A percentile compares a stretch with the other conserved stretches of the same genome.
Evolutionary conservation across 2,329 filamentous ascomycete species (phyloP).

Genomic region (Botrytis byssoidea): DNA sequence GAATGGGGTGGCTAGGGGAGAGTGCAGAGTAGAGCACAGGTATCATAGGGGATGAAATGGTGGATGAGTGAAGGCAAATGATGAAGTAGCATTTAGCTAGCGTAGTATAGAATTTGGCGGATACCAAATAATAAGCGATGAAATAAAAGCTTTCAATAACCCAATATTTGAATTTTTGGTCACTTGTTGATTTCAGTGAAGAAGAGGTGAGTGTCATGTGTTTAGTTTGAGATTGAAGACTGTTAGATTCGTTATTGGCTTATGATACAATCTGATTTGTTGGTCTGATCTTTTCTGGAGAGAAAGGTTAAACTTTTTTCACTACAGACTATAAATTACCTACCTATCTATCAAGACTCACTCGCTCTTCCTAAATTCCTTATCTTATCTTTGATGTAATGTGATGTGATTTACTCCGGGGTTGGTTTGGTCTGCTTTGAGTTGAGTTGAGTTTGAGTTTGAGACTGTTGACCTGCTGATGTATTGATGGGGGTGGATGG

Average conservation of each 20-base stretch:
- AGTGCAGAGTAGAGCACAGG: background rate
- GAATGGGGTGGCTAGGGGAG: background rate
- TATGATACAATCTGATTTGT: too few species aligned
- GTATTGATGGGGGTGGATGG: too few species aligned
- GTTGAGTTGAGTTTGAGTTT: too few species aligned
- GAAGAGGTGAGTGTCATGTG: background rate
- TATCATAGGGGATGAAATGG: background rate
- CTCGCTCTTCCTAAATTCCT: too few species aligned
- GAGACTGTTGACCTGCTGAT: too few species aligned
- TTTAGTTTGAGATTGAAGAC: background rate
- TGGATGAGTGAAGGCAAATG: background rate
- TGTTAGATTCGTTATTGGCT: background rate
- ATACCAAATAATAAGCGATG: background rate
- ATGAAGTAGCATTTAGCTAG: background rate
- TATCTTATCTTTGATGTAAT: too few species aligned
- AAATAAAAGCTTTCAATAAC: background rate
- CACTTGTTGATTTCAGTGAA: background rate
- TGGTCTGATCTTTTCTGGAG: too few species aligned
- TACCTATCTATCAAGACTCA: too few species aligned
- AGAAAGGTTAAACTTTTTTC: too few species aligned
- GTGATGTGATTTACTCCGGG: too few species aligned
- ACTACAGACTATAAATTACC: too few species aligned
- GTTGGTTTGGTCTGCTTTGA: too few species aligned
- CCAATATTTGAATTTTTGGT: background rate
- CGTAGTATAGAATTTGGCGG: background rate